A percentile compares a stretch with the other conserved stretches of the same genome.
Evolutionary conservation across 805 yeast species (phyloP).

Genomic region (Candida sonorensis): DNA sequence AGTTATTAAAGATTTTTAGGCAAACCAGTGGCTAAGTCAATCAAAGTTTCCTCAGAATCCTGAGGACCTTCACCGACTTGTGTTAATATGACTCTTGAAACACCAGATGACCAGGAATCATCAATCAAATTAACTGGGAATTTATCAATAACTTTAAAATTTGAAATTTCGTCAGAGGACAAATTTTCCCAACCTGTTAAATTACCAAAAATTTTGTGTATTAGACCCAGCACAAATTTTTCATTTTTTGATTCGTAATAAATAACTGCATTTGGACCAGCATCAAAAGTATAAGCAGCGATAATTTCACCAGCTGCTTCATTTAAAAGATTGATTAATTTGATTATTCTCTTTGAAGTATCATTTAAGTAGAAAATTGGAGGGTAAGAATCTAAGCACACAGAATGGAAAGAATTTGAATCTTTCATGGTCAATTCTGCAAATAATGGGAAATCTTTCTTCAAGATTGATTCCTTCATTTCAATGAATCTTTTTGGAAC

Average conservation of each 20-base stretch:
- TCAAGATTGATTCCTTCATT: constrained; percentile 71
- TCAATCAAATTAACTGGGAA: constrained; percentile 25
- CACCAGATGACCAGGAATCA: constrained; percentile 40
- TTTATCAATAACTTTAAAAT: constrained; percentile 13
- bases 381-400: constrained; percentile 92
- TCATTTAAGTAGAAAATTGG: constrained; percentile 94
- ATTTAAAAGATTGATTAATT: constrained; percentile 73
- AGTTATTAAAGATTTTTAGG: too few species aligned
- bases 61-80: constrained; percentile 85
- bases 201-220: constrained; percentile 51
- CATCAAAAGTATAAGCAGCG: constrained; percentile 97
- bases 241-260: constrained; percentile 80
- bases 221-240: constrained; percentile 59
- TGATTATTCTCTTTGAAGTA: constrained; percentile 76
- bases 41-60: constrained; percentile 46
- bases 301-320: constrained; percentile 55
- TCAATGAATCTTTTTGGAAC: constrained; percentile 81
- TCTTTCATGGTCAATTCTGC: constrained; percentile 93
- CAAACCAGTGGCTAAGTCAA: constrained; percentile 50
- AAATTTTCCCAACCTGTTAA: constrained; percentile 63
- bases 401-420: constrained; percentile 96
- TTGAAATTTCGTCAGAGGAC: constrained; percentile 11
- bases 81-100: constrained; percentile 78
- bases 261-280: constrained; percentile 98
- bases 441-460: constrained; percentile 71